Base-by-base conservation (phyloP, 306 rosid genomes). In the Quercus gilva region DNA sequence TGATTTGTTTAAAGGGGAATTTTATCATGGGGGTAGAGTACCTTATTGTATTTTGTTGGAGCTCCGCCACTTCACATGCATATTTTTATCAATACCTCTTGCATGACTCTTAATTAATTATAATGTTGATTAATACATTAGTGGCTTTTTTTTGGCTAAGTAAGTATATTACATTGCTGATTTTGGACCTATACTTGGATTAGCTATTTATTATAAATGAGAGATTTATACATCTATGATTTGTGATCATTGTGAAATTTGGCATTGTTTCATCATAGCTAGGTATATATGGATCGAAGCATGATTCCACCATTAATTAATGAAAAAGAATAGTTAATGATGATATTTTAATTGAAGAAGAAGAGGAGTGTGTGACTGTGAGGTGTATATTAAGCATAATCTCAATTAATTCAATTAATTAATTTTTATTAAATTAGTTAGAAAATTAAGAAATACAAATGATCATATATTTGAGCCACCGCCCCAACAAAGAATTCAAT, bases 401-500 rank as follows among this genome's bases (percentile, higher is more conserved):
- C 53, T 49, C 53, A 49, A 49, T 49, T 49, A 2, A 49, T 49
- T 10, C 15, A 45, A 49, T 49, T 49, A 2, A 49, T 49, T 49
- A 13, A 49, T 49, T 49, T 49, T 10, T 49, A 49, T 49, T 49
- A 49, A 49, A 49, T 49, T 49, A 49, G 5, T 11, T 49, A 49
- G 17, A 49, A 13, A 49, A 33, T 33, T 29, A 29, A 45, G 14
- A 49, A 49, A 49, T 49, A 49, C 2, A 11, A 49, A 13, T 49
- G 5, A 3, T 49, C 53, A 35, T 17, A 60, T 28, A 28, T 28
- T 28, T 63, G 45, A 29, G 83, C 74, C 86, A 88, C 94, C 91
- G 90, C 86, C 90, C 91, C 89, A 82, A 73, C 18, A 10, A 75
- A 74, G 65, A 59, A 29, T 7, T 5, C 43, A 23, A n/a, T 28